phyloP scores from a whole-genome alignment of 2,329 filamentous ascomycete species.

The Fusarium coicis region DNA sequence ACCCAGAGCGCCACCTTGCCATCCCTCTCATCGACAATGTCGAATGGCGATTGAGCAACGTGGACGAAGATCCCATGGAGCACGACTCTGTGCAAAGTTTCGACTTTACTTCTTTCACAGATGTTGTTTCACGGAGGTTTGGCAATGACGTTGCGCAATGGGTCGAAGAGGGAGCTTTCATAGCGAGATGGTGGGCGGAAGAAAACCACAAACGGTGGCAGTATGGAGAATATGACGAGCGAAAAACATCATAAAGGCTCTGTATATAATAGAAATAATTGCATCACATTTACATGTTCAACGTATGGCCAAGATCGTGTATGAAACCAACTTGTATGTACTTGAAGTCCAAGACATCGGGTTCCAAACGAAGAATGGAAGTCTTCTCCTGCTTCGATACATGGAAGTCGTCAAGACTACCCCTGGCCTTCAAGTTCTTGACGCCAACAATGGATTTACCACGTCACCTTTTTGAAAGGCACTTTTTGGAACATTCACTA shows the following conservation, averaged over 20 bases:
- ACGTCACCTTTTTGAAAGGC: too few relatives aligned
- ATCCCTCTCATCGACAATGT: slow-evolving; percentile 47
- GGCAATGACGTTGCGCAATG: slow-evolving; percentile 44
- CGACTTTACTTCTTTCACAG: slow-evolving; percentile 40
- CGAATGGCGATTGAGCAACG: slow-evolving; percentile 48
- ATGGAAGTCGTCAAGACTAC: not conserved
- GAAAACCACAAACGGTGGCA: slow-evolving; percentile 50
- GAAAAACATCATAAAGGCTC: not conserved
- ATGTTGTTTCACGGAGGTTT: slow-evolving; percentile 35
- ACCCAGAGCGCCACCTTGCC: slow-evolving; percentile 46
- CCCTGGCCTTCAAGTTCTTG: not conserved
- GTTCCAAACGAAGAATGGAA: not conserved
- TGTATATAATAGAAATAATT: not conserved
- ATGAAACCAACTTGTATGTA: not conserved
- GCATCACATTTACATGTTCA: not conserved
- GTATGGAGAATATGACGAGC: slow-evolving; percentile 29
- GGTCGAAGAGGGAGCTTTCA: slow-evolving; percentile 48
- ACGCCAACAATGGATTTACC: too few relatives aligned
- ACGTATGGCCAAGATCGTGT: fast-evolving
- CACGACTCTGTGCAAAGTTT: slow-evolving; percentile 42
- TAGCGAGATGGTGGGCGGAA: slow-evolving; percentile 49
- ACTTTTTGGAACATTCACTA: not conserved
- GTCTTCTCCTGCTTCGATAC: not conserved
- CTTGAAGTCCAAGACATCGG: not conserved
- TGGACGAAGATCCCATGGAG: slow-evolving; percentile 43